Evolutionary conservation across 352 stramenopile genomes (phyloP), one percentile per base, ranked within the genome.

Genomic region (Thalassiosira mediterranea): DNA sequence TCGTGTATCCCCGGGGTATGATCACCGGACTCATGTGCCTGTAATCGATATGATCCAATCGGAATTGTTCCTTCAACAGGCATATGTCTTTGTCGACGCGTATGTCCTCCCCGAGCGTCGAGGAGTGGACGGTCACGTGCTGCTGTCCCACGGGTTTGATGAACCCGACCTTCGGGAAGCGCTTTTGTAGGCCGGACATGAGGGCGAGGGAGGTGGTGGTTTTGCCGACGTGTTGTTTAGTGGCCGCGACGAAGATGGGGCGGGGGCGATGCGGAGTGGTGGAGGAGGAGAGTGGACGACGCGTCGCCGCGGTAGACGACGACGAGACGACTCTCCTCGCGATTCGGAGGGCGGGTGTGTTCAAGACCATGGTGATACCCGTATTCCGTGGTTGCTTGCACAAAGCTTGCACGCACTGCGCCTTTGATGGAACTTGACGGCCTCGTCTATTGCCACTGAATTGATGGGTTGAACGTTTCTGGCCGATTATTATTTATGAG

Each of bases 211-310:
- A 98, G 23, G 96, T 91, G 15, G 95, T 98, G 28, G 96, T 99
- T 88, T 99, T 99, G 57, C 97, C 97, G 61, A 98, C 96, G 76
- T 99, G 97, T 77, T 99, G 96, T 28, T 95, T 92, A 13, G 96
- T 98, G n/a, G 88, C 88, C 5, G 88, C 86, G 1, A 93, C 86
- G 59, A 86, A 93, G 75, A 93, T 90, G 4, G 87, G 77, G 13
- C 65, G 56, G 0, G 28, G 65, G 51, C 69, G 57, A 29, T 17
- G 11, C 11, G 26, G 17, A 4, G 52, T 29, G 11, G 54, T 13
- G 34, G 34, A 7, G 34, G 34, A 42, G 34, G 34, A 7, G n/a
- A n/a, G n/a, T n/a, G n/a, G n/a, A n/a, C n/a, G n/a, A n/a, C n/a
- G n/a, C 7, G 34, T 13, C 7, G 34, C 34, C 7, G 34, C 7